A percentile compares a stretch with the other conserved stretches of the same genome.
These are phyloP conservation scores for Fusarium nelsonii DNA, from an alignment of 2,329 filamentous ascomycete species.

Conservation along the genomic window DNA sequence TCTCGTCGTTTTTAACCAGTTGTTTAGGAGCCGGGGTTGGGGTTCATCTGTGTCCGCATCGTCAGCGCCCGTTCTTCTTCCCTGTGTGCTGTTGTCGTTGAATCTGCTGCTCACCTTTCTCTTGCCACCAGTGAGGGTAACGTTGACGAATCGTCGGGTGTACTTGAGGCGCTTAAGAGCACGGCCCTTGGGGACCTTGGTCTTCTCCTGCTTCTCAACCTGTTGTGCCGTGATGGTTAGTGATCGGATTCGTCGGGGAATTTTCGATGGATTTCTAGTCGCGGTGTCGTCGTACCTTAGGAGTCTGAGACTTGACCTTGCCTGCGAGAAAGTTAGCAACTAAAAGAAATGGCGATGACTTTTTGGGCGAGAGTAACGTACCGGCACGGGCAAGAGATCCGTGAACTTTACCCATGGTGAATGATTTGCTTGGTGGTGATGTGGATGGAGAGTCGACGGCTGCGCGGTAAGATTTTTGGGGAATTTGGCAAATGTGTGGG, in stretches of 20 bases:
- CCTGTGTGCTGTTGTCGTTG: background rate
- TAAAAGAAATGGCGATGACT: constrained; percentile 20
- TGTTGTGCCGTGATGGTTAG: constrained; percentile 55
- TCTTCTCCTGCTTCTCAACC: constrained; percentile 94
- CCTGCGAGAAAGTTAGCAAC: constrained; percentile 75
- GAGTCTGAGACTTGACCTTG: constrained; percentile 98
- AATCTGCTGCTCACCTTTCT: constrained; percentile 79
- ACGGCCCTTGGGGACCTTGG: constrained; percentile 96
- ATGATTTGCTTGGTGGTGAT: constrained; percentile 56
- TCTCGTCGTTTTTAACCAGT: constrained; percentile 40
- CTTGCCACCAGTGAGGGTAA: constrained; percentile 97
- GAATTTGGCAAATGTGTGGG: constrained; percentile 57
- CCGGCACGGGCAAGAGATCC: constrained; percentile 90
- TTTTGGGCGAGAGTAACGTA: constrained; percentile 49
- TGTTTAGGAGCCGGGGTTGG: constrained; percentile 79
- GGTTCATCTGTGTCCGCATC: constrained; percentile 79
- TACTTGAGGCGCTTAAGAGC: constrained; percentile 97
- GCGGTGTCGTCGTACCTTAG: constrained; percentile 74
- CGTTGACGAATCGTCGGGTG: constrained; percentile 98
- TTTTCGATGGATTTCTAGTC: constrained; percentile 34
- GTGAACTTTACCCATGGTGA: constrained; percentile 92
- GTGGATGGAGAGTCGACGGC: constrained; percentile 51
- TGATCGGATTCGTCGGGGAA: constrained; percentile 45
- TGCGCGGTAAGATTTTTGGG: constrained; percentile 52
- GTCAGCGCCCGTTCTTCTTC: constrained; percentile 43